These are phyloP conservation scores for Talaromyces sp. DNA, from an alignment of 2,329 filamentous ascomycete genomes.

Conservation along the genomic window DNA sequence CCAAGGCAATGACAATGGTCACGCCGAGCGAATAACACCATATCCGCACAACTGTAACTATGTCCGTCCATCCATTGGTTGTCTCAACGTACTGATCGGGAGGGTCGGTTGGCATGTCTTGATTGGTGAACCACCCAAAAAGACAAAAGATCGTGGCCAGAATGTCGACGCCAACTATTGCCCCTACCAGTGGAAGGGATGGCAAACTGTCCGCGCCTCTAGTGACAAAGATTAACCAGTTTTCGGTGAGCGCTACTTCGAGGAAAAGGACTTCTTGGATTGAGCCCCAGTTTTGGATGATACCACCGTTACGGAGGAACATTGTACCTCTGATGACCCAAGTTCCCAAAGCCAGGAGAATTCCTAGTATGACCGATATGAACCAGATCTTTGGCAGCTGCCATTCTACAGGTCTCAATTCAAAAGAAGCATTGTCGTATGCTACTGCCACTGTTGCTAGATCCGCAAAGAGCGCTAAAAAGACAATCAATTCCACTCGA, in stretches of 20 bases:
- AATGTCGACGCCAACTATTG: conserved; percentile 68
- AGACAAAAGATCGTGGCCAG: conserved; percentile 71
- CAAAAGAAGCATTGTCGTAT: conserved; percentile 80
- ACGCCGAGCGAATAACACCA: conserved; percentile 52
- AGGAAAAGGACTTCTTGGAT: conserved; percentile 81
- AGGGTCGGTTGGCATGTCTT: conserved; percentile 35
- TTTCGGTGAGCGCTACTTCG: conserved; percentile 86
- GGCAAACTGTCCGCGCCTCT: conserved; percentile 73
- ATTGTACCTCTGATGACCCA: conserved; percentile 71
- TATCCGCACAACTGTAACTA: conserved; percentile 52
- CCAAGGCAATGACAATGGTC: conserved; percentile 50
- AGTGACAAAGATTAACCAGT: conserved; percentile 96
- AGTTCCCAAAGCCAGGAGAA: conserved; percentile 66
- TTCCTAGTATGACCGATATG: conserved; percentile 58
- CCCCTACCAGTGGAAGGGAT: conserved; percentile 67
- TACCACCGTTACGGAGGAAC: conserved; percentile 66
- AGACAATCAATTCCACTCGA: conserved; percentile 70
- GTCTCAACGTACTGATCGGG: conserved; percentile 32
- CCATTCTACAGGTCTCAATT: conserved; percentile 74
- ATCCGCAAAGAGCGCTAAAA: conserved; percentile 76
- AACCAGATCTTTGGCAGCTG: conserved; percentile 80
- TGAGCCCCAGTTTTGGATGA: conserved; percentile 71
- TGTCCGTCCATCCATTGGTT: conserved; percentile 56
- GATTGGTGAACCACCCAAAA: conserved; percentile 70
- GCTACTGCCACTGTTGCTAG: conserved; percentile 75